Conservation (phyloP, 148 eudicot genomes). For the Fagopyrum esculentum region DNA sequence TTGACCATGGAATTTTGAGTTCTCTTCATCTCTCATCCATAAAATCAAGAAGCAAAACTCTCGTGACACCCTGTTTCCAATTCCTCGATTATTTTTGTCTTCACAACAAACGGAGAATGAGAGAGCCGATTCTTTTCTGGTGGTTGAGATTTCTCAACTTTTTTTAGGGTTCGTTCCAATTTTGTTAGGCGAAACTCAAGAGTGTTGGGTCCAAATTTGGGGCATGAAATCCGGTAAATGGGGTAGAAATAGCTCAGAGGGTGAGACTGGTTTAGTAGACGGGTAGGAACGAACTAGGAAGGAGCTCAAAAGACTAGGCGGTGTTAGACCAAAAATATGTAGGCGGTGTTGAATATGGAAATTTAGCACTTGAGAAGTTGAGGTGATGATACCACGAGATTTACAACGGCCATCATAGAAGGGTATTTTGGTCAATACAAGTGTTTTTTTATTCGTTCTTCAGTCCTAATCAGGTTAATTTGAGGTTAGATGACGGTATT, state of each 20-base stretch:
- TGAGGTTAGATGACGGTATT: neutral
- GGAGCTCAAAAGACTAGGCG: too few species aligned
- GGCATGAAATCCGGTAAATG: neutral
- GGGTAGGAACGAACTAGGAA: too few species aligned
- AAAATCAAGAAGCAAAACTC: neutral
- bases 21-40: constrained; percentile 40
- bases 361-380: neutral
- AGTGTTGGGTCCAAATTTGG: constrained; percentile 6
- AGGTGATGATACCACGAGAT: too few species aligned
- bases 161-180: neutral
- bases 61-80: neutral
- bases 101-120: neutral
- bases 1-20: constrained; percentile 17
- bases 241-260: neutral
- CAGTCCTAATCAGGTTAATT: neutral
- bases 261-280: too few species aligned
- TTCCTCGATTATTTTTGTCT: neutral
- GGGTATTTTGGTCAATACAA: neutral
- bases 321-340: too few species aligned
- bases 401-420: neutral
- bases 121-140: neutral
- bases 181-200: neutral
- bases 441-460: neutral
- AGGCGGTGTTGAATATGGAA: too few species aligned
- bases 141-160: constrained; percentile 8